Percentiles rank a stretch among this genome's conserved stretches.
phyloP scores from a whole-genome alignment of 371 early-diverging fungal species.

The Apophysomyces ossiformis region DNA sequence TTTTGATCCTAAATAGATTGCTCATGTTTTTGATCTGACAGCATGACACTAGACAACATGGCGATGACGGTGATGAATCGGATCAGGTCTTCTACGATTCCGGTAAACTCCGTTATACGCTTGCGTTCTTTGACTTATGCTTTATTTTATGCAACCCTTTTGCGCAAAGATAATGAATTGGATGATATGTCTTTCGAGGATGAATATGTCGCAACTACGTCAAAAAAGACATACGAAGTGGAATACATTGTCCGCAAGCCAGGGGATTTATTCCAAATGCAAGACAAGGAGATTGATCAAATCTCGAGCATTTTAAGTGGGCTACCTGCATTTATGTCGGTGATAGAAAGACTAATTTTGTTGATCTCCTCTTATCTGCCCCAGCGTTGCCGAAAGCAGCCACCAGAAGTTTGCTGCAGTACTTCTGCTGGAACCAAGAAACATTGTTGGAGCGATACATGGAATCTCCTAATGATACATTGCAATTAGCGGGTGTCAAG shows the following conservation, averaged over 20 bases:
- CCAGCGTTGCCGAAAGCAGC: constrained; percentile 63
- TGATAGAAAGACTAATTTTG: not conserved
- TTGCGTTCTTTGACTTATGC: not conserved
- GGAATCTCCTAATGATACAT: constrained; percentile 74
- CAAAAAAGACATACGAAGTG: constrained; percentile 46
- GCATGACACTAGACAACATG: constrained; percentile 27
- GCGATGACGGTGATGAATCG: constrained; percentile 31
- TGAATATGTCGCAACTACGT: constrained; percentile 37
- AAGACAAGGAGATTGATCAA: constrained; percentile 49
- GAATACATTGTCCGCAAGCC: constrained; percentile 40
- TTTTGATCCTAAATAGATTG: no score
- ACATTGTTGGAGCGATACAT: constrained; percentile 87
- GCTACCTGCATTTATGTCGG: not conserved
- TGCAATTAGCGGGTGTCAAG: constrained; percentile 76
- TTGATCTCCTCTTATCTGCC: no score
- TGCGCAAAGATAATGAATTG: constrained; percentile 33
- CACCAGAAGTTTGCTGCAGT: constrained; percentile 73
- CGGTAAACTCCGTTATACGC: not conserved
- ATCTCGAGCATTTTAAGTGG: constrained; percentile 51
- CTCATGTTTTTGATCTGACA: no score
- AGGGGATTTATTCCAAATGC: constrained; percentile 31
- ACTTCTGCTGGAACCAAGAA: constrained; percentile 94
- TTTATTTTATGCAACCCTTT: not conserved
- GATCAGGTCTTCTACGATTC: constrained; percentile 42
- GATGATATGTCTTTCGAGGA: constrained; percentile 42